Conservation (phyloP, 805 yeast genomes). For the Starmerella roubikii region DNA sequence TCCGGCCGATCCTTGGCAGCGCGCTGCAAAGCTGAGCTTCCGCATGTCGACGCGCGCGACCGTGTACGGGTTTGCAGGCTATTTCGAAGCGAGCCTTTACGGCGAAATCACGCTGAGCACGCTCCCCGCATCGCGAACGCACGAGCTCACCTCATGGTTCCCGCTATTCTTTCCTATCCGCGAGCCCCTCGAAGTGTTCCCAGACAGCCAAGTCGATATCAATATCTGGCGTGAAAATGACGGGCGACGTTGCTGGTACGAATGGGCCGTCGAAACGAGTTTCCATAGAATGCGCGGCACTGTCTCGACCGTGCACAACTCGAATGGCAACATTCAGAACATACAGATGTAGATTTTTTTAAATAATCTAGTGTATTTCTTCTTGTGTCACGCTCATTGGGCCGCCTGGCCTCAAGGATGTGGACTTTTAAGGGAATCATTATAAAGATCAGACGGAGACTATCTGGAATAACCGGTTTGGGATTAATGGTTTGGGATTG, state of each 20-base stretch:
- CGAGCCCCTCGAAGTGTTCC: conserved; percentile 38
- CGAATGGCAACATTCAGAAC: conserved; percentile 19
- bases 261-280: conserved; percentile 33
- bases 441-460: no score
- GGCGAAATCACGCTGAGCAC: conserved; percentile 43
- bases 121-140: conserved; percentile 31
- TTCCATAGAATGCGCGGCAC: conserved; percentile 18
- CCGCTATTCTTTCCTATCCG: conserved; percentile 52
- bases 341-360: conserved; percentile 4
- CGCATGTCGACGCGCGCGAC: conserved; percentile 37
- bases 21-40: conserved; percentile 29
- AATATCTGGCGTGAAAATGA: conserved; percentile 36
- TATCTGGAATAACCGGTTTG: no score
- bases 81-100: conserved; percentile 57
- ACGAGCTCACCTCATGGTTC: conserved; percentile 49
- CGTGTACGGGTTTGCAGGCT: conserved; percentile 65
- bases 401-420: no score
- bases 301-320: conserved; percentile 22
- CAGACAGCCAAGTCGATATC: conserved; percentile 42
- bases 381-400: no score
- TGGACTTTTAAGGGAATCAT: no score
- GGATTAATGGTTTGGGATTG: no score
- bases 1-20: conserved; percentile 4
- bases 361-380: no score
- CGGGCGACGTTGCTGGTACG: conserved; percentile 45